These are phyloP conservation scores for Polyplosphaeria fusca DNA, from an alignment of 495 filamentous ascomycete species.

Conservation along the genomic window DNA sequence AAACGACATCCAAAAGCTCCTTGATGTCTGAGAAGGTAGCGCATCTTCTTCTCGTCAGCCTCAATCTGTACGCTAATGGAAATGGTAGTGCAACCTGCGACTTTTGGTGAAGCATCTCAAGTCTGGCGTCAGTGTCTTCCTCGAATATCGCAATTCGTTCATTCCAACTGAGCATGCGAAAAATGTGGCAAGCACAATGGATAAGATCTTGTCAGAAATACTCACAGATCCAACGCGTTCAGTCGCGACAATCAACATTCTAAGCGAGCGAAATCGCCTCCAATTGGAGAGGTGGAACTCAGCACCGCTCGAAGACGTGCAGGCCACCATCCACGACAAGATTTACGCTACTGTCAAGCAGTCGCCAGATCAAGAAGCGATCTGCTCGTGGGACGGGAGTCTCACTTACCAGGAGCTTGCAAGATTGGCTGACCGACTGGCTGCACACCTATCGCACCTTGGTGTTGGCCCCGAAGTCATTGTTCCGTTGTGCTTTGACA, in stretches of 20 bases:
- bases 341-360: constrained; percentile 9
- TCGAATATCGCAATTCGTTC: constrained; percentile 49
- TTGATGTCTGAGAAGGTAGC: constrained; percentile 24
- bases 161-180: constrained; percentile 48
- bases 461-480: constrained; percentile 50
- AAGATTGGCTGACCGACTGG: constrained; percentile 8
- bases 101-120: constrained; percentile 48
- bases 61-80: background rate
- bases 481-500: constrained; percentile 56
- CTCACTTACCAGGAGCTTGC: constrained; percentile 29
- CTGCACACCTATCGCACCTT: constrained; percentile 15
- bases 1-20: background rate
- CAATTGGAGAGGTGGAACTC: constrained; percentile 29
- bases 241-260: constrained; percentile 4
- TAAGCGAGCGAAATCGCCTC: constrained; percentile 20
- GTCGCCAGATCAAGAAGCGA: constrained; percentile 17
- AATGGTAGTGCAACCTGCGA: constrained; percentile 45
- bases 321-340: constrained; percentile 24
- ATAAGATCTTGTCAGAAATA: constrained; percentile 14
- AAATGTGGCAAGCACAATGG: constrained; percentile 45
- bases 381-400: constrained; percentile 31
- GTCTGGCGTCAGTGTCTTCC: constrained; percentile 46
- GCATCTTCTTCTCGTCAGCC: background rate
- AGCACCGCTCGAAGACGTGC: constrained; percentile 6
- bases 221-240: constrained; percentile 1